Conservation (phyloP, 129 eudicot genomes). For the Centella asiatica region DNA sequence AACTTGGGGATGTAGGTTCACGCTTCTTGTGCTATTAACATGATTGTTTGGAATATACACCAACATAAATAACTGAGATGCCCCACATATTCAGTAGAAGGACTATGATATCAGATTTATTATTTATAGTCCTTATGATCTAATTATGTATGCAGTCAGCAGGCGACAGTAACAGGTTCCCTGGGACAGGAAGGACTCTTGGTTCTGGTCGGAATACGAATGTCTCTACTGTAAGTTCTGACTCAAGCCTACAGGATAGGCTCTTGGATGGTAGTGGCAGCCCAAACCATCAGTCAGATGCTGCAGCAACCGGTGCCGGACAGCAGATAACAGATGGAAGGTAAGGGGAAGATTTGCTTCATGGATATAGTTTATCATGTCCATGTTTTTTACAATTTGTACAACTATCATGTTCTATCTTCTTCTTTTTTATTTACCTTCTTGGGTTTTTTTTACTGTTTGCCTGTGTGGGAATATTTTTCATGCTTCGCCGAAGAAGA, state of each 20-base stretch:
- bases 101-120: no score
- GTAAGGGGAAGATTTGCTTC: slow-evolving; percentile 25
- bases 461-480: not conserved
- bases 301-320: slow-evolving; percentile 33
- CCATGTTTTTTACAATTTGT: no score
- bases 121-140: no score
- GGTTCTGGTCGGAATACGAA: slow-evolving; percentile 36
- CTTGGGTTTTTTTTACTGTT: no score
- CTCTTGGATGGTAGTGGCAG: slow-evolving; percentile 57
- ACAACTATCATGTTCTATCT: no score
- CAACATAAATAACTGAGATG: not conserved
- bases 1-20: not conserved
- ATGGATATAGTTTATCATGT: slow-evolving; percentile 8
- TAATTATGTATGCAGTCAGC: slow-evolving; percentile 58
- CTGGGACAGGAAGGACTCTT: slow-evolving; percentile 85
- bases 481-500: not conserved
- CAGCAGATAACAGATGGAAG: slow-evolving; percentile 47
- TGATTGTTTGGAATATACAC: not conserved
- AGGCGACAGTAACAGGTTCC: slow-evolving; percentile 61
- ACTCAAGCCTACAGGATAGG: slow-evolving; percentile 67
- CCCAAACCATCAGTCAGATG: slow-evolving; percentile 36
- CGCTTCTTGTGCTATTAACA: not conserved
- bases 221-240: slow-evolving; percentile 33
- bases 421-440: no score
- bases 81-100: not conserved